A percentile compares a stretch with the other conserved stretches of the same genome.
Conservation (phyloP, 257 asterid genomes). For the Petrea volubilis region DNA sequence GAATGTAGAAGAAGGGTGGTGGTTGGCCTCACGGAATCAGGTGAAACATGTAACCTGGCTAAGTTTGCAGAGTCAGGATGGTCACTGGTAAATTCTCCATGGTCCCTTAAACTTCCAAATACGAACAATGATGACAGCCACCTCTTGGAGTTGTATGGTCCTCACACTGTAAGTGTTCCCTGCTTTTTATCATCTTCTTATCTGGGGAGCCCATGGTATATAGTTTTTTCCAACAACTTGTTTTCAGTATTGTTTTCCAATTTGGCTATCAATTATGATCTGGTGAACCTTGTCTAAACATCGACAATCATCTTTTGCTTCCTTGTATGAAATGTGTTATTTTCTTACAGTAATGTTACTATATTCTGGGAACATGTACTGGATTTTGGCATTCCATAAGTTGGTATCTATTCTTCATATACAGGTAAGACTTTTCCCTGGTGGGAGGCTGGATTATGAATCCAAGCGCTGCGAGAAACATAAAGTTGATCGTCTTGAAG, state of each 20-base stretch:
- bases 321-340: not conserved
- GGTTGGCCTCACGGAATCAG: constrained; percentile 54
- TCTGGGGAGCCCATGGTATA: not conserved
- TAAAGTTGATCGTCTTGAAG: constrained; percentile 42
- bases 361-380: not conserved
- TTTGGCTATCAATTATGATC: not conserved
- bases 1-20: constrained; percentile 47
- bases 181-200: constrained; percentile 1
- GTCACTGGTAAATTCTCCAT: constrained; percentile 65
- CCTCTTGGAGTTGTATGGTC: constrained; percentile 75
- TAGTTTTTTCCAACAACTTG: not conserved
- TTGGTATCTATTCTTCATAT: constrained; percentile 6
- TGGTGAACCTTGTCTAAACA: not conserved
- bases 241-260: not conserved
- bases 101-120: constrained; percentile 68
- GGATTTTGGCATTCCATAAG: constrained; percentile 1
- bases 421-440: constrained; percentile 77
- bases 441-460: constrained; percentile 85
- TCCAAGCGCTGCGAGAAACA: constrained; percentile 56
- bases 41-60: constrained; percentile 59
- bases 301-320: not conserved
- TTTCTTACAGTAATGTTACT: not conserved
- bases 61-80: constrained; percentile 63
- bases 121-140: constrained; percentile 50
- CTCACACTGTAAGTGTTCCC: constrained; percentile 57